These are phyloP conservation scores for Alternaria hordeiaustralica DNA, from an alignment of 2,329 filamentous ascomycete genomes.

Conservation along the genomic window DNA sequence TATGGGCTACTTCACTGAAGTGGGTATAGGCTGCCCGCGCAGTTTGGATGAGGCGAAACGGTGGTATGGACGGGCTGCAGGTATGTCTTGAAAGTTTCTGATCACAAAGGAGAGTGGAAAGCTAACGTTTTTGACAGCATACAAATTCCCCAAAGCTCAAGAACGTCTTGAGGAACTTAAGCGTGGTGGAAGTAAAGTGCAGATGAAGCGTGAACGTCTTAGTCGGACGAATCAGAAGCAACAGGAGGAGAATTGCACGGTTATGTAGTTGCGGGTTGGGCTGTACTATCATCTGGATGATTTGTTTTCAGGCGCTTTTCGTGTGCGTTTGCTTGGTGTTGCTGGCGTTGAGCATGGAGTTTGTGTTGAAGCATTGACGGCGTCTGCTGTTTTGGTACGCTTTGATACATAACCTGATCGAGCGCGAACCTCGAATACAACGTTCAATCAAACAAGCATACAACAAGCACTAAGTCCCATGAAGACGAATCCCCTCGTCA, in stretches of 20 bases:
- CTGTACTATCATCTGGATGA: neutral
- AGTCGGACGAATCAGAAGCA: conserved; percentile 83
- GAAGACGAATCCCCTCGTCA: neutral
- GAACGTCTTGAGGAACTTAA: conserved; percentile 93
- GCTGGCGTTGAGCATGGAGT: neutral
- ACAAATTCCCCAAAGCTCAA: conserved; percentile 92
- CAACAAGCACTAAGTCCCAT: too few relatives aligned
- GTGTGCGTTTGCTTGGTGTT: neutral
- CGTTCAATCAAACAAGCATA: too few relatives aligned
- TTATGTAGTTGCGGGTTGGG: conserved; percentile 66
- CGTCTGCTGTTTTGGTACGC: neutral
- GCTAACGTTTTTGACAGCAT: conserved; percentile 64
- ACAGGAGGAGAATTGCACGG: conserved; percentile 84
- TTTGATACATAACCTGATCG: too few relatives aligned
- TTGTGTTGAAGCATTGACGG: neutral
- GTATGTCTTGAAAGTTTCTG: conserved; percentile 63
- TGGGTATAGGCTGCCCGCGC: conserved; percentile 85
- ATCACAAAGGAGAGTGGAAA: neutral
- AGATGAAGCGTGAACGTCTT: conserved; percentile 78
- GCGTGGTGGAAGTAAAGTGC: conserved; percentile 72
- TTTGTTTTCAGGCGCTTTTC: neutral
- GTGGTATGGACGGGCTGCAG: conserved; percentile 97
- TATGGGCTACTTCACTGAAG: conserved; percentile 97
- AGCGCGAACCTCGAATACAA: too few relatives aligned
- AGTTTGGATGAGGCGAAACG: conserved; percentile 95